Base-by-base conservation (phyloP, 257 asterid species). In the Cruciata laevipes region DNA sequence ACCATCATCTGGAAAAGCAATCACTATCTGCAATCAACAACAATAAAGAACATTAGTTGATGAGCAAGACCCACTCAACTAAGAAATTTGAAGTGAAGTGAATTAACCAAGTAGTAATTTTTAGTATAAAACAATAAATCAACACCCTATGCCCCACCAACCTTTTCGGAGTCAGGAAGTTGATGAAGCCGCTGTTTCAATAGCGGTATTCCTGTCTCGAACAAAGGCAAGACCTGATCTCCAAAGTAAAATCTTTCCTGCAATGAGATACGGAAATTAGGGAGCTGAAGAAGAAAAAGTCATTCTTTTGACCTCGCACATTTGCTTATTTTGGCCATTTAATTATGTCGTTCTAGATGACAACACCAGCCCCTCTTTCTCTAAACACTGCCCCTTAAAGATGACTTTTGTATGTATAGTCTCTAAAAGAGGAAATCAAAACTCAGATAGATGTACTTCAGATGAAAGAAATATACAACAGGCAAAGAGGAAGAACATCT, bases 1-100 rank as follows among this genome's bases (percentile, higher is more conserved):
- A 66, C 98, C 98, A 86, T 91, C 98, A 80, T 91, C 98, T 1
- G 96, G 98, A 74, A 89, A 91, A n/a, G 96, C 98, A 75, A 91
- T 77, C 61, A 87, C 89, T 69, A 91, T 91, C 98, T 91, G 90
- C 63, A 47, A 70, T 63, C 52, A 52, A 11, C 49, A 71, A 47
- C 44, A n/a, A 70, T 18, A 37, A 66, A 31, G 55, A 66, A 51
- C 60, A 57, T 5, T 23, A 27, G 17, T 17, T 33, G 47, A 44
- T 55, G 14, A 60, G n/a, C 9, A 40, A 23, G n/a, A 3, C 47
- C 17, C 27, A 3, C 16, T 31, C 44, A 25, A 12, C 30, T 40
- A 17, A 55, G 13, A 13, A 24, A 25, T 2, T 11, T 56, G 12
- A 14, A 59, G 17, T 32, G 37, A 57, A 5, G 51, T 18, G n/a